Evolutionary conservation across 2,329 filamentous ascomycete species (phyloP).

Genomic region (Arthrobotrys pseudoclavata): DNA sequence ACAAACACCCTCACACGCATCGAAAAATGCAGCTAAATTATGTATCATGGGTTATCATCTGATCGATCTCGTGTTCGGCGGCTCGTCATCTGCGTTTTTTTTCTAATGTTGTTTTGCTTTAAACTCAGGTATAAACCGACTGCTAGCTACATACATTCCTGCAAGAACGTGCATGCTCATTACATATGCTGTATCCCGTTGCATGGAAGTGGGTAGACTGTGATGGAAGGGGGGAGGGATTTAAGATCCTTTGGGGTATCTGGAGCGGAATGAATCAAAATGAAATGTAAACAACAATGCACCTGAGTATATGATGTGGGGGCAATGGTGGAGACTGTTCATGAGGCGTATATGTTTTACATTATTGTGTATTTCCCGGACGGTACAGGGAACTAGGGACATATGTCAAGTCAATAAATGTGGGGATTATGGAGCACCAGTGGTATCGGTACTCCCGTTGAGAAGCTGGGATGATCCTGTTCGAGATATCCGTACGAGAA

Average conservation of each 20-base stretch:
- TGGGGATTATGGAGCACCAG: slow-evolving; percentile 24
- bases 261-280: slow-evolving; percentile 20
- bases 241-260: slow-evolving; percentile 6
- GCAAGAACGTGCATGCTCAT: slow-evolving; percentile 31
- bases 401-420: slow-evolving; percentile 19
- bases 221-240: slow-evolving; percentile 23
- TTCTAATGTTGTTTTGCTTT: background rate
- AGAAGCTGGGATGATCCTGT: slow-evolving; percentile 27
- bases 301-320: slow-evolving; percentile 11
- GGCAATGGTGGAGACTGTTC: slow-evolving; percentile 12
- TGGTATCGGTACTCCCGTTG: slow-evolving; percentile 30
- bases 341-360: slow-evolving; percentile 29
- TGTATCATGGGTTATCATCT: slow-evolving; percentile 35
- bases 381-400: slow-evolving; percentile 20
- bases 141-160: slow-evolving; percentile 26
- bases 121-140: slow-evolving; percentile 15
- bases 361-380: slow-evolving; percentile 22
- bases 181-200: slow-evolving; percentile 31
- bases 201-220: slow-evolving; percentile 19
- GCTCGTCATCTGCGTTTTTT: slow-evolving; percentile 2
- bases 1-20: slow-evolving; percentile 19
- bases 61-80: slow-evolving; percentile 24
- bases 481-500: slow-evolving; percentile 28
- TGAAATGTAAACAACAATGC: slow-evolving; percentile 27
- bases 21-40: slow-evolving; percentile 26